These are phyloP conservation scores for Glomus cerebriforme DNA, from an alignment of 192 early-diverging fungal genomes.

Conservation along the genomic window DNA sequence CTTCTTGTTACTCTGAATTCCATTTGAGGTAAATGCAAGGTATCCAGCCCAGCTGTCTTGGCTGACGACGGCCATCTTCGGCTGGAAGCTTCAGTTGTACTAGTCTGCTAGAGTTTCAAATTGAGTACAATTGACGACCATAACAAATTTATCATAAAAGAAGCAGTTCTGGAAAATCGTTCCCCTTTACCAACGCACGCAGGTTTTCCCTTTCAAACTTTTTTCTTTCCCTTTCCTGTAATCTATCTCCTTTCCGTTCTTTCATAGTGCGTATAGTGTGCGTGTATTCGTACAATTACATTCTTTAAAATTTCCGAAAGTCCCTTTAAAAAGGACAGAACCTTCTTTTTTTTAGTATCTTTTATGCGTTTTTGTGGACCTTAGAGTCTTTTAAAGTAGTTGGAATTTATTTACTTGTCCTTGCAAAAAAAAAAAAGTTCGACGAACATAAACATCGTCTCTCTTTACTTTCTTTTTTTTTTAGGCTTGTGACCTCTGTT, in stretches of 20 bases:
- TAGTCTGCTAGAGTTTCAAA: not conserved
- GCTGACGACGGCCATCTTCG: not conserved
- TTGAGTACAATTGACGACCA: slow-evolving; percentile 6
- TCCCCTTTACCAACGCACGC: slow-evolving; percentile 22
- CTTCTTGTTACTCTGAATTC: slow-evolving; percentile 5
- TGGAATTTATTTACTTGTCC: not conserved
- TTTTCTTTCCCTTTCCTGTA: slow-evolving; percentile 5
- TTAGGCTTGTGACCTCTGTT: not conserved
- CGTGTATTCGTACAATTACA: slow-evolving; percentile 17
- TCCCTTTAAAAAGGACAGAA: slow-evolving; percentile 28
- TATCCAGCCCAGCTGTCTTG: not conserved
- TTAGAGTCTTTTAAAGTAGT: slow-evolving; percentile 6
- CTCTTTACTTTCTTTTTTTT: not conserved
- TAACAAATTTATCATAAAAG: slow-evolving; percentile 18
- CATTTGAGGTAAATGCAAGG: slow-evolving; percentile 10
- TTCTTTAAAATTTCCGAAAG: slow-evolving; percentile 4
- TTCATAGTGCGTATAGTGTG: slow-evolving; percentile 21
- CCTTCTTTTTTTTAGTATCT: slow-evolving; percentile 18
- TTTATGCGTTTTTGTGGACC: slow-evolving; percentile 24
- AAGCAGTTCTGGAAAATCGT: slow-evolving; percentile 1
- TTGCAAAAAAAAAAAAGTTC: not conserved
- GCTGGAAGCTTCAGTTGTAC: not conserved
- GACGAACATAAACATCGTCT: not conserved
- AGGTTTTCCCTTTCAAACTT: slow-evolving; percentile 9
- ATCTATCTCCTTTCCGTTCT: slow-evolving; percentile 17